Evolutionary conservation across 805 yeast genomes (phyloP).

Genomic region (Kodamaea hsintzibuensis): DNA sequence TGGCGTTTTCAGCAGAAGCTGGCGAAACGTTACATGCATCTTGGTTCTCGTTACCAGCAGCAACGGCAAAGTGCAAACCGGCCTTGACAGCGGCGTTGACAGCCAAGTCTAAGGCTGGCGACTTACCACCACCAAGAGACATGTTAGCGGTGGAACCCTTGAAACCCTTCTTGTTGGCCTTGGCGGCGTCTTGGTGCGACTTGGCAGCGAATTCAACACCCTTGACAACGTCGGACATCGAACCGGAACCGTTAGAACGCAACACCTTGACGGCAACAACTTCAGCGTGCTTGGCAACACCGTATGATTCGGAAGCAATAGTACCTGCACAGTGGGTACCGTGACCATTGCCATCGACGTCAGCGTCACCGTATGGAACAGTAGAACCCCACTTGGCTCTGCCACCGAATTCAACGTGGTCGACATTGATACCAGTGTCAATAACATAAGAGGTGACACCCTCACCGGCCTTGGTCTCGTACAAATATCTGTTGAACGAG

Average conservation of each 20-base stretch:
- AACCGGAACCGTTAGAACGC: slow-evolving; percentile 79
- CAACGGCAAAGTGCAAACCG: slow-evolving; percentile 61
- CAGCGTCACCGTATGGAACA: slow-evolving; percentile 68
- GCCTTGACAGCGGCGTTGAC: slow-evolving; percentile 59
- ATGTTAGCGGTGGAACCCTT: slow-evolving; percentile 64
- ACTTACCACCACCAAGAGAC: slow-evolving; percentile 62
- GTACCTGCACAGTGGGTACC: slow-evolving; percentile 99
- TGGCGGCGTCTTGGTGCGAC: slow-evolving; percentile 55
- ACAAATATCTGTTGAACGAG: slow-evolving; percentile 59
- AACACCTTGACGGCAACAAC: slow-evolving; percentile 83
- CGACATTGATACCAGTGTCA: slow-evolving; percentile 82
- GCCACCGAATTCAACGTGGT: slow-evolving; percentile 77
- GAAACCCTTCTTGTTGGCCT: slow-evolving; percentile 41
- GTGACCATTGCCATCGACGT: slow-evolving; percentile 85
- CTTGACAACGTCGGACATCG: slow-evolving; percentile 80
- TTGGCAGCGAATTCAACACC: slow-evolving; percentile 86
- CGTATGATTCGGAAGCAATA: slow-evolving; percentile 75
- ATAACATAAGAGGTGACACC: slow-evolving; percentile 86
- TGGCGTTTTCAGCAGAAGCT: slow-evolving; percentile 55
- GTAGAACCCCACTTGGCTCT: slow-evolving; percentile 88
- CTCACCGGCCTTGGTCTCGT: slow-evolving; percentile 71
- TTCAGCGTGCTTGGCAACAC: slow-evolving; percentile 80
- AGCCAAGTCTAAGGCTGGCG: slow-evolving; percentile 56
- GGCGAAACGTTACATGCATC: slow-evolving; percentile 64
- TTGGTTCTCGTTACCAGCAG: slow-evolving; percentile 63